A percentile compares a stretch with the other conserved stretches of the same genome.
Evolutionary conservation across 2,329 filamentous ascomycete species (phyloP).

Genomic region (Graphium sp.): DNA sequence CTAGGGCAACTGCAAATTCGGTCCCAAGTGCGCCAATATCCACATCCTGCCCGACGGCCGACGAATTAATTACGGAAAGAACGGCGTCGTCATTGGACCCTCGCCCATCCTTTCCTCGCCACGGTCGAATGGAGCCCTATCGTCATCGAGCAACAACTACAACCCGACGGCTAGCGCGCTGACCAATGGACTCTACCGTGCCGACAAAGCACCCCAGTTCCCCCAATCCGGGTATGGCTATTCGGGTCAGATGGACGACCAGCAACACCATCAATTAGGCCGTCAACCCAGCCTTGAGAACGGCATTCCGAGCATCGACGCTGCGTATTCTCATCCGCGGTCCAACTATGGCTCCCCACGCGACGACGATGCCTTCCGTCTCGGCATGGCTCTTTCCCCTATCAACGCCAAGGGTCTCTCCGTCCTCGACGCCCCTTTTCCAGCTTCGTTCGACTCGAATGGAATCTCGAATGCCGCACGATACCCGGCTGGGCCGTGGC

Average conservation of each 20-base stretch:
- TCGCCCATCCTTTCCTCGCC: constrained; percentile 34
- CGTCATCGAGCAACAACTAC: constrained; percentile 31
- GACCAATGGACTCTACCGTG: constrained; percentile 35
- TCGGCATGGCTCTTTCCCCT: constrained; percentile 66
- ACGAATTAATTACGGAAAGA: constrained; percentile 67
- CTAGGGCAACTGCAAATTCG: constrained; percentile 99
- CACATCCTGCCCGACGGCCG: constrained; percentile 90
- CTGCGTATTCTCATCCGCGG: constrained; percentile 33
- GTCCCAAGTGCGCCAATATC: constrained; percentile 90
- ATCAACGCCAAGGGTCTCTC: constrained; percentile 56
- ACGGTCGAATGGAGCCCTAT: not conserved
- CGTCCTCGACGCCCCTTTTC: constrained; percentile 82
- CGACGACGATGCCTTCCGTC: constrained; percentile 40
- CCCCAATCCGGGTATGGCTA: constrained; percentile 18
- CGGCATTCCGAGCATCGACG: constrained; percentile 39
- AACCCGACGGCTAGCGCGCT: constrained; percentile 53
- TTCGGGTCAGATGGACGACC: constrained; percentile 15
- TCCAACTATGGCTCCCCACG: constrained; percentile 70
- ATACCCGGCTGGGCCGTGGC: constrained; percentile 63
- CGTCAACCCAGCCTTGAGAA: constrained; percentile 37
- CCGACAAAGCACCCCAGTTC: constrained; percentile 20
- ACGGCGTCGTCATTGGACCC: constrained; percentile 47
- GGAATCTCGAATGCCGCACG: constrained; percentile 83
- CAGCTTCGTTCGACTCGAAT: constrained; percentile 91
- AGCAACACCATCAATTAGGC: constrained; percentile 24